phyloP scores from a whole-genome alignment of 768 basidiomycete genomes.

The Rhodotorula kratochvilovae region DNA sequence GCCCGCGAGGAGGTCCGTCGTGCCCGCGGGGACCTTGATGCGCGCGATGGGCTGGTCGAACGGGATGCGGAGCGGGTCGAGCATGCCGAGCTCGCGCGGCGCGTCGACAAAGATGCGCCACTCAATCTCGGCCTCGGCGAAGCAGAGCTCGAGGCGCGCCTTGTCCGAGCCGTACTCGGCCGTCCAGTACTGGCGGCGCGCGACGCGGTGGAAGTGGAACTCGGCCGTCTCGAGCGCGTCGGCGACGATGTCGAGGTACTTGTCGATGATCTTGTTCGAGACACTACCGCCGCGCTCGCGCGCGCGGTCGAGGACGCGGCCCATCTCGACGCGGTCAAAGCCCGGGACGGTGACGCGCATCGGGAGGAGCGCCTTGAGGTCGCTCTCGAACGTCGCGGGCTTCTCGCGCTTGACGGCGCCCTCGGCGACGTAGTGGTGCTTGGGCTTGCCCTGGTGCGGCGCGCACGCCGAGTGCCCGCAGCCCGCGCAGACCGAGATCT shows the following conservation, averaged over 20 bases:
- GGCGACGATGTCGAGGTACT: slow-evolving; percentile 38
- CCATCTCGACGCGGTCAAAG: slow-evolving; percentile 45
- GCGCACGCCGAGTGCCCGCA: slow-evolving; percentile 75
- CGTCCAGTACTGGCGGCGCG: slow-evolving; percentile 83
- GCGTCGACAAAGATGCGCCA: slow-evolving; percentile 72
- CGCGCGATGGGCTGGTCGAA: slow-evolving; percentile 74
- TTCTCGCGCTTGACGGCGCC: slow-evolving; percentile 53
- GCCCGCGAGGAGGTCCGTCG: slow-evolving; percentile 53
- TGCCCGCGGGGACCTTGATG: slow-evolving; percentile 48
- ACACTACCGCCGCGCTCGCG: slow-evolving; percentile 11
- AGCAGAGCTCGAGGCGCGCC: slow-evolving; percentile 67
- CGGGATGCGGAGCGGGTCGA: slow-evolving; percentile 69
- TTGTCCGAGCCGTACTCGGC: slow-evolving; percentile 68
- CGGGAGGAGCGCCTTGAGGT: slow-evolving; percentile 72
- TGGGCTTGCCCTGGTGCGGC: slow-evolving; percentile 83
- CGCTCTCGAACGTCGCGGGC: slow-evolving; percentile 69
- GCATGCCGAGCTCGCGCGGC: slow-evolving; percentile 55
- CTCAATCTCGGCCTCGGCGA: slow-evolving; percentile 71
- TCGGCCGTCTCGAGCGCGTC: slow-evolving; percentile 41
- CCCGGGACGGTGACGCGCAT: slow-evolving; percentile 65
- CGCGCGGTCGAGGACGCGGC: slow-evolving; percentile 3
- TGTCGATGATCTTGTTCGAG: neutral
- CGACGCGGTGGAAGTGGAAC: slow-evolving; percentile 75
- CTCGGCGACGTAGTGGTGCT: slow-evolving; percentile 62
- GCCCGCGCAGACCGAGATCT: slow-evolving; percentile 65